Evolutionary conservation across 495 filamentous ascomycete species (phyloP).

Genomic region (Penicillium flavigenum): DNA sequence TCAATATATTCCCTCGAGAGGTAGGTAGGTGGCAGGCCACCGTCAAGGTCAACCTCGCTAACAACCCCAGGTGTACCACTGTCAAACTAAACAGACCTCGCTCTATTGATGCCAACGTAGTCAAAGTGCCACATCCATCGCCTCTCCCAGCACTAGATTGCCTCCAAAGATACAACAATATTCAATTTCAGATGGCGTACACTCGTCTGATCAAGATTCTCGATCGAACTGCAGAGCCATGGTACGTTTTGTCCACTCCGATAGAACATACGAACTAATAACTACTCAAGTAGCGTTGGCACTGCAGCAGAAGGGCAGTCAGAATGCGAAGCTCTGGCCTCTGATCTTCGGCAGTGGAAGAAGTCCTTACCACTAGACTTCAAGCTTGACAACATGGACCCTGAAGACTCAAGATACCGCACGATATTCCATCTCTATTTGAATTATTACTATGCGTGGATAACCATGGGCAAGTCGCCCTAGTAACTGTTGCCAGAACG

Average conservation of each 20-base stretch:
- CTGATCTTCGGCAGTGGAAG: slow-evolving; percentile 27
- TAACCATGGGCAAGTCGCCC: slow-evolving; percentile 24
- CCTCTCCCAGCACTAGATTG: slow-evolving; percentile 18
- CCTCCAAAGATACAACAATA: slow-evolving; percentile 21
- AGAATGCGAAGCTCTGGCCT: slow-evolving; percentile 6
- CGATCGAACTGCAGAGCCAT: slow-evolving; percentile 19
- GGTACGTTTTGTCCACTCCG: slow-evolving; percentile 5
- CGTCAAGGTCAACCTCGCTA: background rate
- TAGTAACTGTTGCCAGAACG: slow-evolving; percentile 20
- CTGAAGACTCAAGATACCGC: slow-evolving; percentile 19
- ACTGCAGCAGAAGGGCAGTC: background rate
- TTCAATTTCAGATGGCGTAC: slow-evolving; percentile 24
- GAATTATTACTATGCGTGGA: slow-evolving; percentile 30
- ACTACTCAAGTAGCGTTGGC: background rate
- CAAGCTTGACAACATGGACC: slow-evolving; percentile 19
- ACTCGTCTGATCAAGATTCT: slow-evolving; percentile 19
- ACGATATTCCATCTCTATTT: slow-evolving; percentile 27
- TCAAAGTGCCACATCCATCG: slow-evolving; percentile 18
- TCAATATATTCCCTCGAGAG: slow-evolving; percentile 32
- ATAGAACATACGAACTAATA: background rate
- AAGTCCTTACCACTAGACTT: slow-evolving; percentile 20
- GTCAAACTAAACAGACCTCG: slow-evolving; percentile 27
- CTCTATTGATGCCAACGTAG: slow-evolving; percentile 18
- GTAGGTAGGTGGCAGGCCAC: slow-evolving; percentile 18
- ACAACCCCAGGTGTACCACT: slow-evolving; percentile 17